Conservation (phyloP, 805 yeast species). For the Brettanomyces sp. region DNA sequence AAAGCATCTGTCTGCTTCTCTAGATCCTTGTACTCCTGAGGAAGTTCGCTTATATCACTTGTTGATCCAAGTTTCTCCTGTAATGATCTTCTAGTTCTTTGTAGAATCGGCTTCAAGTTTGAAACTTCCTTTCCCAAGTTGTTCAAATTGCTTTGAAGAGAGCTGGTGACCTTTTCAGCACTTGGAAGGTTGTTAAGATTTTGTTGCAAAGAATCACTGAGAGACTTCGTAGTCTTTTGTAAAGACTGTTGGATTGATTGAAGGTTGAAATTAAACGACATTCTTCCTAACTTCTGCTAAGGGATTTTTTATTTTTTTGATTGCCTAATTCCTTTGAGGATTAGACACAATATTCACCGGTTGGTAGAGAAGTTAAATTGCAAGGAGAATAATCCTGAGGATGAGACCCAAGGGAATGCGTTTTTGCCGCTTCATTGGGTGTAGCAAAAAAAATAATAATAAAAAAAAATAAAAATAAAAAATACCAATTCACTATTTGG, state of each 20-base stretch:
- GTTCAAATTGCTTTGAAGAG: slow-evolving; percentile 24
- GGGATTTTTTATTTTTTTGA: neutral
- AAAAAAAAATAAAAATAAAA: too few species aligned
- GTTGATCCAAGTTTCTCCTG: slow-evolving; percentile 53
- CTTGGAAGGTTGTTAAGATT: slow-evolving; percentile 26
- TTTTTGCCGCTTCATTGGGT: too few species aligned
- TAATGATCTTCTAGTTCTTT: slow-evolving; percentile 49
- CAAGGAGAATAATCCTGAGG: too few species aligned
- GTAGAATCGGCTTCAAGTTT: slow-evolving; percentile 39
- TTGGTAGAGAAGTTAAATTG: too few species aligned
- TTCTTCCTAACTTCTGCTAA: slow-evolving; percentile 1
- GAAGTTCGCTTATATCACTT: slow-evolving; percentile 64
- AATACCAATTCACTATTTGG: too few species aligned
- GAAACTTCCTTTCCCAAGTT: slow-evolving; percentile 27
- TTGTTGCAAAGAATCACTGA: slow-evolving; percentile 18
- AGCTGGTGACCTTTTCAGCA: slow-evolving; percentile 22
- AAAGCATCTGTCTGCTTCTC: slow-evolving; percentile 61
- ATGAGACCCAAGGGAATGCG: too few species aligned
- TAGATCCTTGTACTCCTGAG: slow-evolving; percentile 59
- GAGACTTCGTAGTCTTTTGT: slow-evolving; percentile 13
- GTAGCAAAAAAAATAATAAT: too few species aligned
- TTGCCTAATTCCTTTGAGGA: too few species aligned
- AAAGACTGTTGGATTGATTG: slow-evolving; percentile 15
- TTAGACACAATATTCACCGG: too few species aligned
- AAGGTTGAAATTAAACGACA: slow-evolving; percentile 14